A percentile compares a stretch with the other conserved stretches of the same genome.
Conservation (phyloP, 768 basidiomycete genomes). For the Macrolepiota dolichaula region DNA sequence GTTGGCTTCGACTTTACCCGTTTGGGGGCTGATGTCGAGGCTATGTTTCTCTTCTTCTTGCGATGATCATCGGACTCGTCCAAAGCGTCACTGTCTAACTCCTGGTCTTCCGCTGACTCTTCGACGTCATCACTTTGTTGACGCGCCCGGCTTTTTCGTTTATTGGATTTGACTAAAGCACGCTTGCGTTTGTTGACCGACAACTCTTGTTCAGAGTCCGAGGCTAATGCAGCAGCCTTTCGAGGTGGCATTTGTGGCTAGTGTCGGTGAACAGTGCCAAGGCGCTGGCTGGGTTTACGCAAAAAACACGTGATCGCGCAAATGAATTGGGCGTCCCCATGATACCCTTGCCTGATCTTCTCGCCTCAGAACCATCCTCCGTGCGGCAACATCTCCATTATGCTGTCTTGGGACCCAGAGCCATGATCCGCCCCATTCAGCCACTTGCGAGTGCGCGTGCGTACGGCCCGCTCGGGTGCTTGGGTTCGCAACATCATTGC, state of each 20-base stretch:
- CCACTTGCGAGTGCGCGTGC: no score
- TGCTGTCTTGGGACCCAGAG: neutral
- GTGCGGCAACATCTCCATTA: neutral
- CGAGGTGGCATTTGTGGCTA: neutral
- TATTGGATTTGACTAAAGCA: neutral
- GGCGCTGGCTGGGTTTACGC: neutral
- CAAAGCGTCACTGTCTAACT: slow-evolving; percentile 42
- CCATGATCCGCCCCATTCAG: neutral
- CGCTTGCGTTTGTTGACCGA: slow-evolving; percentile 2
- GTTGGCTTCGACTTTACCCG: neutral
- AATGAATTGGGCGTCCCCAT: no score
- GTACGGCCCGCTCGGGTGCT: no score
- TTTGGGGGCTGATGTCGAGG: slow-evolving; percentile 11
- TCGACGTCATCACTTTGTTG: slow-evolving; percentile 3
- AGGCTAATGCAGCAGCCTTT: neutral
- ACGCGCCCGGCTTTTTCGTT: slow-evolving; percentile 1
- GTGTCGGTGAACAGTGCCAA: neutral
- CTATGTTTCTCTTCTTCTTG: slow-evolving; percentile 19
- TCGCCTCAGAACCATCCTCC: neutral
- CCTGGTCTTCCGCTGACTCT: slow-evolving; percentile 10
- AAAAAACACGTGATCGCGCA: slow-evolving; percentile 3
- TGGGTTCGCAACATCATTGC: neutral
- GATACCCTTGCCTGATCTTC: no score
- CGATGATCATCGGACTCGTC: slow-evolving; percentile 32
- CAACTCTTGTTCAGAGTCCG: neutral